Conservation (phyloP, 345 rosid genomes). For the Cardamine occulta region DNA sequence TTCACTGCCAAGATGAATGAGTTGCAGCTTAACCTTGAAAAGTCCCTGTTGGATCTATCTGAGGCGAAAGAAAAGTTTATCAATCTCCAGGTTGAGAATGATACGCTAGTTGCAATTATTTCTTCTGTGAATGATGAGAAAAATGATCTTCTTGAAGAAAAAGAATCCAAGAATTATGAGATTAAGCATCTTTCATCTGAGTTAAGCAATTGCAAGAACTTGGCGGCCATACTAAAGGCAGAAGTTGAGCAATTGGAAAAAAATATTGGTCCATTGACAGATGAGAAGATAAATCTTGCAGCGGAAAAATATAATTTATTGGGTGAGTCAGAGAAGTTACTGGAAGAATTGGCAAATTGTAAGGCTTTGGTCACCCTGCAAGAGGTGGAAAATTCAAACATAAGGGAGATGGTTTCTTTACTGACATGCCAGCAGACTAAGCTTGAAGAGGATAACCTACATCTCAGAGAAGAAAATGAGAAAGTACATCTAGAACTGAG, state of each 20-base stretch:
- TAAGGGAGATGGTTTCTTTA: constrained; percentile 48
- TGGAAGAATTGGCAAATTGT: constrained; percentile 60
- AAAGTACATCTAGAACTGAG: constrained; percentile 51
- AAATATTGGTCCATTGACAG: constrained; percentile 49
- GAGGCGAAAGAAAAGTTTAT: constrained; percentile 53
- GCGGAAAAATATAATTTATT: constrained; percentile 50
- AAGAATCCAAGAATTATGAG: constrained; percentile 46
- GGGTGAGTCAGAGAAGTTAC: constrained; percentile 59
- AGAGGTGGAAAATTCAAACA: constrained; percentile 54
- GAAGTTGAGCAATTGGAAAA: constrained; percentile 63
- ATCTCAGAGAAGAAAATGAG: constrained; percentile 52
- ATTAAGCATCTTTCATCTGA: constrained; percentile 60
- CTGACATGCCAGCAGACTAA: constrained; percentile 51
- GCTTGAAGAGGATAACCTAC: constrained; percentile 59
- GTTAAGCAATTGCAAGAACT: constrained; percentile 53
- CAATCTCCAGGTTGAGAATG: constrained; percentile 63
- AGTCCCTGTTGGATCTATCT: constrained; percentile 59
- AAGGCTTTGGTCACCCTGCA: constrained; percentile 56
- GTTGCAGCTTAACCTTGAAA: constrained; percentile 64
- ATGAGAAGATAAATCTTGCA: constrained; percentile 54
- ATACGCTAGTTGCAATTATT: constrained; percentile 50
- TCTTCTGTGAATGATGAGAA: constrained; percentile 58
- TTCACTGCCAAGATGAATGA: constrained; percentile 54
- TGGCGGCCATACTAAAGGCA: constrained; percentile 48
- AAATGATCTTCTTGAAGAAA: constrained; percentile 55